phyloP scores from a whole-genome alignment of 2,329 filamentous ascomycete genomes.

The Colletotrichum orchidophilum region DNA sequence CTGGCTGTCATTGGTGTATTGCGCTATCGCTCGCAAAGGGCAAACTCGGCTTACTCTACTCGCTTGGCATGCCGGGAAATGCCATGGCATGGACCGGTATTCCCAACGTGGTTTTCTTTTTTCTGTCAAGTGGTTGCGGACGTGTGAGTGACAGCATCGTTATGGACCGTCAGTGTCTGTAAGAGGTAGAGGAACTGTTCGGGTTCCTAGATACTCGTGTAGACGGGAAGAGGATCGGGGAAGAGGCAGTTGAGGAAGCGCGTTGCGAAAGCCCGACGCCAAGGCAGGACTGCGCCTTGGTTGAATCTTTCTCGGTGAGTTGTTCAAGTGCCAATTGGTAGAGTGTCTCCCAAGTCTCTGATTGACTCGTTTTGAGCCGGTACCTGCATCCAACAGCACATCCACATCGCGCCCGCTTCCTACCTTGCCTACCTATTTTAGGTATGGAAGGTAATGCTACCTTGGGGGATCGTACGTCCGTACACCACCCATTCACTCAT shows the following conservation, averaged over 20 bases:
- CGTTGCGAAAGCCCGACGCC: background rate
- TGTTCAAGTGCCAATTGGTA: background rate
- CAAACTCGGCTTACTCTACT: background rate
- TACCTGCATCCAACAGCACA: conserved; percentile 35
- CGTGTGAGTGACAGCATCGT: conserved; percentile 24
- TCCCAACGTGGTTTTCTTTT: background rate
- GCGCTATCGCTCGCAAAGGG: background rate
- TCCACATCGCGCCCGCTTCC: conserved; percentile 10
- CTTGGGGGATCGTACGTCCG: no score
- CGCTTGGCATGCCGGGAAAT: background rate
- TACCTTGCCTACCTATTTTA: background rate
- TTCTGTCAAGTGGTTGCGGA: background rate
- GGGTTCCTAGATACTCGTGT: no score
- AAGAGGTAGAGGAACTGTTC: no score
- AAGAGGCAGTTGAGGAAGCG: background rate
- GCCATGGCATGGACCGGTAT: no score
- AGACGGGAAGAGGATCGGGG: background rate
- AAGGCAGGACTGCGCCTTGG: background rate
- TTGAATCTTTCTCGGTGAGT: background rate
- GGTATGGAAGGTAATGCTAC: no score
- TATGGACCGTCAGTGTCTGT: background rate
- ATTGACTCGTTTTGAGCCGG: conserved; percentile 15
- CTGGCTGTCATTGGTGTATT: background rate
- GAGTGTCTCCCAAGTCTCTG: background rate
- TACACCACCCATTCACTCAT: no score